These are phyloP conservation scores for Melanomma pulvis-pyrius DNA, from an alignment of 495 filamentous ascomycete genomes.

Conservation along the genomic window DNA sequence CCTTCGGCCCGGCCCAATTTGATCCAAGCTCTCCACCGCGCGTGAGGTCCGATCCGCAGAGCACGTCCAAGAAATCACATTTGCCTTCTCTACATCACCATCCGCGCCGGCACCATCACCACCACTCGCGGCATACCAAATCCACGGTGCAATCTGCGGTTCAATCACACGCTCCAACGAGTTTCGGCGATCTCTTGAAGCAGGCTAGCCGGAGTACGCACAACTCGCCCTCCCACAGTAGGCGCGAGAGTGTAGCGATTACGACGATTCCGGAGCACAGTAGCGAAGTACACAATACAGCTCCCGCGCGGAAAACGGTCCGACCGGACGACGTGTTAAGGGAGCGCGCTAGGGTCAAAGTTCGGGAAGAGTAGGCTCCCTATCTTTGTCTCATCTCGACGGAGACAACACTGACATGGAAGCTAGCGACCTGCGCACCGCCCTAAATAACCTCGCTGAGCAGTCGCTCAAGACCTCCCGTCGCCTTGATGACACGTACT, in stretches of 20 bases:
- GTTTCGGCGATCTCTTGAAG: constrained; percentile 35
- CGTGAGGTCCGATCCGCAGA: constrained; percentile 25
- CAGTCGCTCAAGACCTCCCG: constrained; percentile 61
- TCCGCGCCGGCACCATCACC: constrained; percentile 27
- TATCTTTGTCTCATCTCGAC: background rate
- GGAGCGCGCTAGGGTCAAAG: constrained; percentile 49
- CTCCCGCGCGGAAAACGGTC: constrained; percentile 38
- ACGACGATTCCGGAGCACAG: background rate
- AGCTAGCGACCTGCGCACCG: constrained; percentile 40
- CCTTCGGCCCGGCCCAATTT: constrained; percentile 17
- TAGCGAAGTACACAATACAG: background rate
- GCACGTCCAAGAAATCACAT: constrained; percentile 25
- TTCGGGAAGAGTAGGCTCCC: constrained; percentile 52
- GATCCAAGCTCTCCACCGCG: constrained; percentile 19
- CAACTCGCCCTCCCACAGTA: constrained; percentile 17
- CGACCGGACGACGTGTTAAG: constrained; percentile 50
- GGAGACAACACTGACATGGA: constrained; percentile 11
- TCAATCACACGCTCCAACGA: constrained; percentile 28
- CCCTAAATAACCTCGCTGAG: constrained; percentile 45
- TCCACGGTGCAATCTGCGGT: constrained; percentile 28
- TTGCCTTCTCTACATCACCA: constrained; percentile 26
- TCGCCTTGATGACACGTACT: constrained; percentile 84
- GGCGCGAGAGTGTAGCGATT: constrained; percentile 16
- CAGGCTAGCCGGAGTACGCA: constrained; percentile 21
- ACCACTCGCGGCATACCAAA: constrained; percentile 25